Conservation (phyloP, 2,329 filamentous ascomycete genomes). For the Pezicula rhizophila region DNA sequence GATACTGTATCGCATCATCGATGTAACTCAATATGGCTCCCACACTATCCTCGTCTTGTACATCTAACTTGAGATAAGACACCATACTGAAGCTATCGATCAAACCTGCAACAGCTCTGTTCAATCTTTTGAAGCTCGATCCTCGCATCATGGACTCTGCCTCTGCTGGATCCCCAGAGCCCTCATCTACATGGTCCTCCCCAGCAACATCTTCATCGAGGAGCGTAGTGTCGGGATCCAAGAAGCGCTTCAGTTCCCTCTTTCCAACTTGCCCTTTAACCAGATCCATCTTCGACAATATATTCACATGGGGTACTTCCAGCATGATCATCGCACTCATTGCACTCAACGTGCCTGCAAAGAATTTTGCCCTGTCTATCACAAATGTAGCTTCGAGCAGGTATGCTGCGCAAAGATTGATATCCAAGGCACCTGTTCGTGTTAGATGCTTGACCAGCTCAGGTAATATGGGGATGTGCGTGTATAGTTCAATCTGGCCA, state of each 20-base stretch:
- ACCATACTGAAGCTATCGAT: conserved; percentile 99
- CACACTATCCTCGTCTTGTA: conserved; percentile 87
- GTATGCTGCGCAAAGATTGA: conserved; percentile 89
- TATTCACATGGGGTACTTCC: conserved; percentile 92
- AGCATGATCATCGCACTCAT: conserved; percentile 99
- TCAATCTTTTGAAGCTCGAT: conserved; percentile 73
- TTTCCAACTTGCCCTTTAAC: conserved; percentile 84
- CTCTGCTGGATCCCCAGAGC: conserved; percentile 49
- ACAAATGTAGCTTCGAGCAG: conserved; percentile 94
- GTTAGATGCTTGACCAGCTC: conserved; percentile 77
- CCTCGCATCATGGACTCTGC: conserved; percentile 73
- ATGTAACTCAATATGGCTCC: conserved; percentile 81
- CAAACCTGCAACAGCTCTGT: conserved; percentile 79
- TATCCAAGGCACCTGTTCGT: conserved; percentile 72
- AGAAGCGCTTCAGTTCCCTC: conserved; percentile 82
- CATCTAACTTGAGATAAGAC: conserved; percentile 84
- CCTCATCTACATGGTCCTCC: conserved; percentile 37
- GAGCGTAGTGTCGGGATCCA: conserved; percentile 77
- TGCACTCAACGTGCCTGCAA: conserved; percentile 87
- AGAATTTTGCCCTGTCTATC: conserved; percentile 94
- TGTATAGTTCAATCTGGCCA: conserved; percentile 97
- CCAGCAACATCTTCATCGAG: conserved; percentile 62
- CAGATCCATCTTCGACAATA: conserved; percentile 96
- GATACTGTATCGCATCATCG: conserved; percentile 88
- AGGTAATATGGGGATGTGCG: conserved; percentile 88